Evolutionary conservation across 2,329 filamentous ascomycete species (phyloP).

Genomic region (Fusarium foetens): DNA sequence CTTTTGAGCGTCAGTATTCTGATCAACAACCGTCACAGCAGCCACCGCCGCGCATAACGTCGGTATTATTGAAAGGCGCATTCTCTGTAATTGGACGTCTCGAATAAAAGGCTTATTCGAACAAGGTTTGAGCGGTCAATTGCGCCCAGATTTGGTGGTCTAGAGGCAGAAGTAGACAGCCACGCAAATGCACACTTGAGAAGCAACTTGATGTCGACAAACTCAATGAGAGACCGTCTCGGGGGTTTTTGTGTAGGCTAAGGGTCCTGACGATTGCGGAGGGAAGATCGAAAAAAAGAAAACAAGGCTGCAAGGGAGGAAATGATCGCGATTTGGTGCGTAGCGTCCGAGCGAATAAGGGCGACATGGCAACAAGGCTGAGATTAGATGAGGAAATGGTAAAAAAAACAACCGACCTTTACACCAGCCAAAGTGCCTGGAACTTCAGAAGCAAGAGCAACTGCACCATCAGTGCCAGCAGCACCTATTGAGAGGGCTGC

Average conservation of each 20-base stretch:
- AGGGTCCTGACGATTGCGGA: neutral
- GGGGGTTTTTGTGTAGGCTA: neutral
- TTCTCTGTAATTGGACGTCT: neutral
- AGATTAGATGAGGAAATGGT: neutral
- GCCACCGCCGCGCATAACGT: neutral
- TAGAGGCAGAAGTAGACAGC: too few relatives aligned
- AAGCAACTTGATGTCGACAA: neutral
- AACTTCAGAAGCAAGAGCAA: constrained; percentile 10
- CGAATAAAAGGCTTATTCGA: neutral
- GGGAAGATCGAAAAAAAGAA: neutral
- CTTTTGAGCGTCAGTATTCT: constrained; percentile 43
- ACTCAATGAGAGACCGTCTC: neutral
- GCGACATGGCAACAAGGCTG: neutral
- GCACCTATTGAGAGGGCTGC: constrained; percentile 47
- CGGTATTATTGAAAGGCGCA: constrained; percentile 25
- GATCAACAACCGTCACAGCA: constrained; percentile 7
- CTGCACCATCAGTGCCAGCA: constrained; percentile 43
- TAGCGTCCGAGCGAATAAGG: neutral
- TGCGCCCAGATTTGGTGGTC: neutral
- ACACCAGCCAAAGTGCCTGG: constrained; percentile 10
- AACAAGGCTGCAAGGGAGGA: neutral
- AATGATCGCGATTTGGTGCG: neutral
- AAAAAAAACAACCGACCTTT: constrained; percentile 26
- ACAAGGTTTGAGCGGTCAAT: neutral
- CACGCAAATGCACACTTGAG: neutral